Evolutionary conservation across 2,329 filamentous ascomycete species (phyloP), one percentile per base, ranked within the genome.

Genomic region (Ophiostoma piceae): DNA sequence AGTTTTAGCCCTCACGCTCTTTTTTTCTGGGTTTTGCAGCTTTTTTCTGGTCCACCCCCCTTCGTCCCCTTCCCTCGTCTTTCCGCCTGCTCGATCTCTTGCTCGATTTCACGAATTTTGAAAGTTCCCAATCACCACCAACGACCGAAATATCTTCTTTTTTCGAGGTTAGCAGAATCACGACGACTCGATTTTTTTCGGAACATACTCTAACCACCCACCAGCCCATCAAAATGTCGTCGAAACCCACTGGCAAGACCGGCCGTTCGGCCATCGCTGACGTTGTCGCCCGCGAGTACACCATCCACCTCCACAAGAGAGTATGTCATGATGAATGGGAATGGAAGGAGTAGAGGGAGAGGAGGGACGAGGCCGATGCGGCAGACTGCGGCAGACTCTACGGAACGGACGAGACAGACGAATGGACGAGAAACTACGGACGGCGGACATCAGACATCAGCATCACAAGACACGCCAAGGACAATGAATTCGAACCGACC

Each of bases 301-400:
- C 95, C 84, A 98, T 99, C 87, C 94, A 99, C 89, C 87, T 99
- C 79, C 95, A 99, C 92, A 98, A 97, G 92, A 91, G 94, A 85
- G 92, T 96, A 94, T 82, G 91, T 91, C 32, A 41, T 37, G 47
- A 16, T 32, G 41, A 64, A 69, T 47, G 19, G 37, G 39, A 11
- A 26, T 16, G 29, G 22, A 51, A 68, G 29, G 51, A 16, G 32
- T 26, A 32, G 14, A 6, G 54, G n/a, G 12, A 7, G 7, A 51
- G 39, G 39, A 12, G 39, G 39, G 39, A 47, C 16, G 26, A 68
- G 32, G 2, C 29, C 29, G 32, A 16, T 16, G 67, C 26, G 64
- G 32, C 12, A 29, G 39, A 35, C 35, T 14, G 41, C 41, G 41
- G 12, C 41, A 43, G 41, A 47, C 6, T 8, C 16, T 47, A 19